Base-by-base conservation (phyloP, 2,329 filamentous ascomycete genomes). In the Boeremia exigua region DNA sequence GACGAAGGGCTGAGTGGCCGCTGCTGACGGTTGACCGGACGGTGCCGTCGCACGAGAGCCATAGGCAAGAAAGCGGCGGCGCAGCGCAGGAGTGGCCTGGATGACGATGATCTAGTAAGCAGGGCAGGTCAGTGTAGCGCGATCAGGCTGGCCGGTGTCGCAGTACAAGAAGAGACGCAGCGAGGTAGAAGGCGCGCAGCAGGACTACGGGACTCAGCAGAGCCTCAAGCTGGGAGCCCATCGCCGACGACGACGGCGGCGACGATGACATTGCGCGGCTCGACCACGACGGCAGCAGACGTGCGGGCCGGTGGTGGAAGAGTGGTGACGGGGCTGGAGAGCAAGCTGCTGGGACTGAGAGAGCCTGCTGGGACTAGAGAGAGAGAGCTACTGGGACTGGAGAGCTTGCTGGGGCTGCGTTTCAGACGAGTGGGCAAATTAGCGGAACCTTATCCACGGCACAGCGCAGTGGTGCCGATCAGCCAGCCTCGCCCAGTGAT, bases 1-100 rank as follows among this genome's bases (percentile, higher is more conserved):
- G 40, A 67, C 6, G 15, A 42, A 14, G 12, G 59, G n/a, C 45
- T 58, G 54, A 28, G 36, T 43, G n/a, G 44, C 40, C 30, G 43
- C 29, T 39, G 45, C 17, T 19, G 55, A 34, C 23, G 45, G 48
- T 17, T 39, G 47, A 25, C 17, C 46, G 29, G 43, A 53, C 12
- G 61, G 49, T 19, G 56, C 37, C 2, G 71, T 65, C 15, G 81
- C 76, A 67, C 85, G 82, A 49, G 85, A 80, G 49, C 86, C 86
- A 70, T 88, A 88, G 43, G 80, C 75, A 46, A 88, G 77, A 70
- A 88, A 87, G 48, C 85, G 84, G 54, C 67, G 63, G 61, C 79
- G 79, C 44, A 88, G 74, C 38, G 79, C 70, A 54, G 83, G 80
- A 37, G 83, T 72, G 59, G 78, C 72, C 69, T 80, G 81, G 57